These are phyloP conservation scores for Pythium phragmitis DNA, from an alignment of 352 stramenopile genomes.

Conservation along the genomic window DNA sequence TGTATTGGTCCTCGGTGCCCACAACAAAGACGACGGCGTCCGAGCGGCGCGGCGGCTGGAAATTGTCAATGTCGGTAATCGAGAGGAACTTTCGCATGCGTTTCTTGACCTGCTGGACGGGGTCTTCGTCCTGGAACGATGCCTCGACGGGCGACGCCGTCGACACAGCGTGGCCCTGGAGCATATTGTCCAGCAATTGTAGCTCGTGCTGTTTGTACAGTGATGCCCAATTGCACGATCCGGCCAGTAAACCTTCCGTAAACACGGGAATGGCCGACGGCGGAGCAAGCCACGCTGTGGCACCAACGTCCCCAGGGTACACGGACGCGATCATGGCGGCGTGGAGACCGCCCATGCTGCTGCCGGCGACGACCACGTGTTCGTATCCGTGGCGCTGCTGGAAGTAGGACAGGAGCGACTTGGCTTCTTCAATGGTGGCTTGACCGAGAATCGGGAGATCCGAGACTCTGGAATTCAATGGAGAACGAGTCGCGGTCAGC, in stretches of 20 bases:
- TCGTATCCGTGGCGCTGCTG: constrained; percentile 47
- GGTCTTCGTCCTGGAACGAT: constrained; percentile 39
- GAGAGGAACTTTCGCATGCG: constrained; percentile 76
- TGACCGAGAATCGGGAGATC: constrained; percentile 74
- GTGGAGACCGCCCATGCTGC: constrained; percentile 77
- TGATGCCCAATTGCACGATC: constrained; percentile 74
- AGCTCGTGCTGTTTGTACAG: constrained; percentile 72
- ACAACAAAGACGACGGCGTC: constrained; percentile 78
- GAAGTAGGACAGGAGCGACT: constrained; percentile 72
- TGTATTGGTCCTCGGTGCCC: constrained; percentile 78
- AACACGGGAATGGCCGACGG: constrained; percentile 72
- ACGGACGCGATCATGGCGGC: constrained; percentile 76
- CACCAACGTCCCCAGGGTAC: constrained; percentile 64
- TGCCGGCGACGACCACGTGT: constrained; percentile 65
- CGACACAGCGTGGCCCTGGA: constrained; percentile 29
- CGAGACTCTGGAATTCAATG: constrained; percentile 18
- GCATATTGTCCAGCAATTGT: constrained; percentile 69
- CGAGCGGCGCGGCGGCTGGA: constrained; percentile 51
- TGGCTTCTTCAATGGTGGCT: constrained; percentile 82
- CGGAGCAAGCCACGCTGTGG: constrained; percentile 67
- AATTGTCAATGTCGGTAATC: constrained; percentile 85
- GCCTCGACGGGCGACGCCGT: constrained; percentile 17
- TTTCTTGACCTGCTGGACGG: constrained; percentile 71
- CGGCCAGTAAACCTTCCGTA: constrained; percentile 67
- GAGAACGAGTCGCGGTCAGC: too few species aligned